Evolutionary conservation across 805 yeast species (phyloP).

Genomic region (Hanseniaspora nectarophila): DNA sequence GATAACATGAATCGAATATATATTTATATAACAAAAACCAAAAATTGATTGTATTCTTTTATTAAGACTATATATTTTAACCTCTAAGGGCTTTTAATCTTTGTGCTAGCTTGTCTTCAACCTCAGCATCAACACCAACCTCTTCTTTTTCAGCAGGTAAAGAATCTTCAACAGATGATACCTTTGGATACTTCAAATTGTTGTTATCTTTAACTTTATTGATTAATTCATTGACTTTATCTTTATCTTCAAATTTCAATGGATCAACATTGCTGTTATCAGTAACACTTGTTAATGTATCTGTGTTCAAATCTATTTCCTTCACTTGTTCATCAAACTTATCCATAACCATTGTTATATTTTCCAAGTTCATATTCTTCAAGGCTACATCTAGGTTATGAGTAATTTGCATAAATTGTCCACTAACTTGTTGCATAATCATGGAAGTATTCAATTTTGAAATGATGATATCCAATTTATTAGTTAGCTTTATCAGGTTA

Average conservation of each 20-base stretch:
- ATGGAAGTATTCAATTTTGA: slow-evolving; percentile 95
- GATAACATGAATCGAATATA: slow-evolving; percentile 15
- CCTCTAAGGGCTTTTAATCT: slow-evolving; percentile 74
- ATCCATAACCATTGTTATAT: slow-evolving; percentile 90
- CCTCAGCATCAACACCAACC: slow-evolving; percentile 46
- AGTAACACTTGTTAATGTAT: slow-evolving; percentile 10
- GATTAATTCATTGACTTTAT: slow-evolving; percentile 13
- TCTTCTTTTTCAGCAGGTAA: slow-evolving; percentile 65
- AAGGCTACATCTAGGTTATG: slow-evolving; percentile 93
- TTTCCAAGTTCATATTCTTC: slow-evolving; percentile 89
- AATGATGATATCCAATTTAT: slow-evolving; percentile 91
- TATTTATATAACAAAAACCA: not conserved
- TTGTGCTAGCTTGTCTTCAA: slow-evolving; percentile 80
- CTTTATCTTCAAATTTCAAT: slow-evolving; percentile 13
- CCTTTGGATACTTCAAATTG: slow-evolving; percentile 33
- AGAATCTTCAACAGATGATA: slow-evolving; percentile 94
- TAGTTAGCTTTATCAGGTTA: slow-evolving; percentile 67
- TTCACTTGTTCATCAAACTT: slow-evolving; percentile 93
- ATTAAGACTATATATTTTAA: slow-evolving; percentile 4
- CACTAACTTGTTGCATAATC: slow-evolving; percentile 89
- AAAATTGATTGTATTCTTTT: too few relatives aligned
- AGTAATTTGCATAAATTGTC: slow-evolving; percentile 86
- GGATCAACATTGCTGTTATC: slow-evolving; percentile 11
- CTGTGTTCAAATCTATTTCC: slow-evolving; percentile 81
- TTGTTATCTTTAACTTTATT: slow-evolving; percentile 13